Base-by-base conservation (phyloP, 2,329 filamentous ascomycete genomes). In the Colletotrichum lentis region DNA sequence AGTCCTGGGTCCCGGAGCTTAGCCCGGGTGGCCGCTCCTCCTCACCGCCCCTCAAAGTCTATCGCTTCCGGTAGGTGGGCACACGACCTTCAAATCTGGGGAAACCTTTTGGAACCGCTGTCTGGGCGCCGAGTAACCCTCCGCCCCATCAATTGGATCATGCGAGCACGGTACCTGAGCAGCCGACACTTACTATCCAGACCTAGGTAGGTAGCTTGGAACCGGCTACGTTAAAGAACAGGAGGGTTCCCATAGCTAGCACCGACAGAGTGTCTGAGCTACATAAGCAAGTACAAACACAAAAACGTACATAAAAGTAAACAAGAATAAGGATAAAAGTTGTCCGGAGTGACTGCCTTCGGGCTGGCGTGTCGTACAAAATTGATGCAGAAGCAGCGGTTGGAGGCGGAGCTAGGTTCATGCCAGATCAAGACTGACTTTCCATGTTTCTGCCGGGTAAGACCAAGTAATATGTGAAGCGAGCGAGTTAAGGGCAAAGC, bases 351-450 rank as follows among this genome's bases (percentile, higher is more conserved):
- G 35, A 18, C 10, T 24, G 11, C 1, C 24, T 35, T 35, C 43
- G 50, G 31, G 20, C 39, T 22, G 47, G 66, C 52, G 43, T 65
- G 62, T 24, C 41, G 10, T 46, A 24, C 70, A 73, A 70, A 0
- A 76, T 75, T 5, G 76, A 74, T 60, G 10, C 27, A 24, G 62
- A 47, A 24, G 71, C 62, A 10, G 70, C 50, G 1, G 59, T 14
- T 7, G 53, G 46, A 11, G 47, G 24, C 47, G 67, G 50, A 46
- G 52, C 43, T 60, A 60, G 20, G 47, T 43, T 27, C 14, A 61
- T 52, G 65, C 27, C 41, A 54, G 53, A 37, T 10, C 18, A 46
- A 18, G 31, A 43, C 37, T 24, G 12, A 39, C 31, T 39, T 12
- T 35, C 31, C 31, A 35, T 35, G 31, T 35, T 35, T 3, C n/a